phyloP scores from a whole-genome alignment of 331 rosid species.

The Telfairia occidentalis region DNA sequence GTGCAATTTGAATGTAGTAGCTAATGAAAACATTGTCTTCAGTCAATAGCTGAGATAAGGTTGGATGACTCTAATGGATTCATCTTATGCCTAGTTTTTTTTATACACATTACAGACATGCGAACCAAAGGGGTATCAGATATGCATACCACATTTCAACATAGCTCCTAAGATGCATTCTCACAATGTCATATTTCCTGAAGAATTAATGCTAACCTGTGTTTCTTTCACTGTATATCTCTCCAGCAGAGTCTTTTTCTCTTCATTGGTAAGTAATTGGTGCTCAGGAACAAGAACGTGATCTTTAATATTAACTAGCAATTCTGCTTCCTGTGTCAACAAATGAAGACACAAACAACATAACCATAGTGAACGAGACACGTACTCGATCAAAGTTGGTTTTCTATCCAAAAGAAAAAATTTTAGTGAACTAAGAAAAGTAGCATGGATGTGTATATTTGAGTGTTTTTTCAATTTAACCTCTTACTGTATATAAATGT shows the following conservation, averaged over 20 bases:
- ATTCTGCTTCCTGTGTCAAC: slow-evolving; percentile 50
- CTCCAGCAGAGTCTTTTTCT: slow-evolving; percentile 61
- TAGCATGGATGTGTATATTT: too few relatives aligned
- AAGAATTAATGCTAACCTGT: slow-evolving; percentile 34
- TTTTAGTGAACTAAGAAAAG: background rate
- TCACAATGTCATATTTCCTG: background rate
- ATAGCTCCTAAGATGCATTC: background rate
- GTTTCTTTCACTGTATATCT: slow-evolving; percentile 61
- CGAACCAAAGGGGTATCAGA: background rate
- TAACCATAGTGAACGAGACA: too few relatives aligned
- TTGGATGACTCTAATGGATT: background rate
- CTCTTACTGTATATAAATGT: too few relatives aligned
- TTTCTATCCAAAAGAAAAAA: background rate
- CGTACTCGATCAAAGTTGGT: too few relatives aligned
- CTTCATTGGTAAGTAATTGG: slow-evolving; percentile 40
- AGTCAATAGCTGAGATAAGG: background rate
- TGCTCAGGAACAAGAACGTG: slow-evolving; percentile 65
- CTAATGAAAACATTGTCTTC: background rate
- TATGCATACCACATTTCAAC: background rate
- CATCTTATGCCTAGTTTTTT: background rate
- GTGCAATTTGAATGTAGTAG: background rate
- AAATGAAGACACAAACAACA: background rate
- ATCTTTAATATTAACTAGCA: slow-evolving; percentile 48
- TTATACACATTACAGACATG: background rate
- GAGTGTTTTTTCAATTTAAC: too few relatives aligned